phyloP scores from a whole-genome alignment of 2,329 filamentous ascomycete genomes.

The Claviceps sp. region DNA sequence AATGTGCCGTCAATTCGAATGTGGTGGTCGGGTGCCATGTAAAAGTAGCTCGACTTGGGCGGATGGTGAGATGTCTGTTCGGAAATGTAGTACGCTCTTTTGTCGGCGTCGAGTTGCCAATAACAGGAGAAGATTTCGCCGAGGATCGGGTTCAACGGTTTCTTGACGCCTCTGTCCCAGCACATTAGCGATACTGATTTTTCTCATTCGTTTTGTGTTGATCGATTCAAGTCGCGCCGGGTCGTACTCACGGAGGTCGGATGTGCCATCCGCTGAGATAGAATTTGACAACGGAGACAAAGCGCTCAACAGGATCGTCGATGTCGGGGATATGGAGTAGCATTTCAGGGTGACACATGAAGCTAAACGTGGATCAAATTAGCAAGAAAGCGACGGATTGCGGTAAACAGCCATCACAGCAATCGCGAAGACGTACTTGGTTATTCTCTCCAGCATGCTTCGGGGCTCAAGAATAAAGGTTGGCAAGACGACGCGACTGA shows the following conservation, averaged over 20 bases:
- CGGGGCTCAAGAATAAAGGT: constrained; percentile 97
- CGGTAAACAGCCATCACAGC: background rate
- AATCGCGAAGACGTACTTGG: constrained; percentile 55
- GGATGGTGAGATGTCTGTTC: constrained; percentile 98
- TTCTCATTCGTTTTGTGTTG: background rate
- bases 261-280: constrained; percentile 99
- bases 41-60: constrained; percentile 98
- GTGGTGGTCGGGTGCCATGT: constrained; percentile 86
- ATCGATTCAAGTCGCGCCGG: background rate
- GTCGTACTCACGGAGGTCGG: constrained; percentile 66
- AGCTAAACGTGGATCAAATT: constrained; percentile 40
- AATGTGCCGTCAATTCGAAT: constrained; percentile 92
- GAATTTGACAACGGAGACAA: constrained; percentile 93
- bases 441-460: constrained; percentile 97
- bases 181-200: background rate
- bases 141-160: constrained; percentile 90
- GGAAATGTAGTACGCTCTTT: constrained; percentile 85
- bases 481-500: constrained; percentile 85
- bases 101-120: constrained; percentile 80
- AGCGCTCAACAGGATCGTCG: constrained; percentile 79
- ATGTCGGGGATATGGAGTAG: constrained; percentile 77
- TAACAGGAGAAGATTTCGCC: constrained; percentile 92
- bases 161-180: constrained; percentile 73
- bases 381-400: background rate
- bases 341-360: constrained; percentile 98